These are phyloP conservation scores for Trichoderma sp. DNA, from an alignment of 2,329 filamentous ascomycete species.

Conservation along the genomic window DNA sequence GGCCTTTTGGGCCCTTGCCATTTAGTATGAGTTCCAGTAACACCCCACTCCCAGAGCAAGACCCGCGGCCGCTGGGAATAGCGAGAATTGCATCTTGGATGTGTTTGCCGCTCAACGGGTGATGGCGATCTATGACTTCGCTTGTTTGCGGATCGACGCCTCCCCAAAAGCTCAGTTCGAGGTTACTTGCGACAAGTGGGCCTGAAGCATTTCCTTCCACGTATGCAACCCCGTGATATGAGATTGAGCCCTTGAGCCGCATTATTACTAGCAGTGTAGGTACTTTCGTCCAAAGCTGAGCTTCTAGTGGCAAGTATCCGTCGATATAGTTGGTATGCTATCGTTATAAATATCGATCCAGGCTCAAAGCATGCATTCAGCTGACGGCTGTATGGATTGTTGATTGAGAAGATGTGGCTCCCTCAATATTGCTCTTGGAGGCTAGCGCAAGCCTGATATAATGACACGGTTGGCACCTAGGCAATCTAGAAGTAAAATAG, in stretches of 20 bases:
- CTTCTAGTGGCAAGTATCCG: background rate
- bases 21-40: conserved; percentile 49
- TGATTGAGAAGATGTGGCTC: background rate
- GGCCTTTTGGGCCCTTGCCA: conserved; percentile 39
- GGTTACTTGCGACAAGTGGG: conserved; percentile 33
- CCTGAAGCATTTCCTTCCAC: conserved; percentile 34
- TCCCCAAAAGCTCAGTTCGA: conserved; percentile 49
- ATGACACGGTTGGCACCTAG: no score
- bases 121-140: conserved; percentile 46
- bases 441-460: background rate
- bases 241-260: background rate
- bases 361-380: background rate
- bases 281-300: background rate
- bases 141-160: conserved; percentile 46
- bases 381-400: background rate
- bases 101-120: conserved; percentile 40
- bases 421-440: no score
- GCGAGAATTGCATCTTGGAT: conserved; percentile 42
- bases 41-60: conserved; percentile 48
- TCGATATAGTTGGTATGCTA: background rate
- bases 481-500: background rate
- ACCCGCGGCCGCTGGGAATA: conserved; percentile 49
- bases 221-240: conserved; percentile 27
- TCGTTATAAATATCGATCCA: background rate
- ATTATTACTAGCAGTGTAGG: background rate